Evolutionary conservation across 345 rosid species (phyloP), one percentile per base, ranked within the genome.

Genomic region (Salix viminalis): DNA sequence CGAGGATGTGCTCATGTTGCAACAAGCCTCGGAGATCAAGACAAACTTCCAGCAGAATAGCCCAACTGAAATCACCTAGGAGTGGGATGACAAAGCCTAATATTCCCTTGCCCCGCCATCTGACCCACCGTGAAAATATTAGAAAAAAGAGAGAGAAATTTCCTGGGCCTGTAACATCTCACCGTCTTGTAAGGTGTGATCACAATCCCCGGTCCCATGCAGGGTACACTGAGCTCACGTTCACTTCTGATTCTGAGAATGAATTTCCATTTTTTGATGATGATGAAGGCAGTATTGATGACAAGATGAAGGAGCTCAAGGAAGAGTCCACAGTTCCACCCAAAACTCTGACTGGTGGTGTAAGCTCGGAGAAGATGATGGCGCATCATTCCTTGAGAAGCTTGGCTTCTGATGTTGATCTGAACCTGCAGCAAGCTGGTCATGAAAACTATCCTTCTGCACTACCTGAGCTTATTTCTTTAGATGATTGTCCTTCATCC

Each of bases 141-240:
- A 88, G 81, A 82, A 90, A 80, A 75, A 86, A 78, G 77, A 81
- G 78, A 68, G 79, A 77, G 26, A 85, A 71, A 79, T 77, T 73
- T 58, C 69, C 84, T 48, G 46, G 79, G 54, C 70, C 80, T 56
- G 74, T 75, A 15, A 69, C 79, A 36, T 41, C 81, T 68, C 50
- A 7, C 36, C 76, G 64, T 52, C 19, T 79, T 39, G 85, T 84
- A 60, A 79, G 74, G 48, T 78, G 77, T 72, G 78, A 75, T 48
- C 80, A 72, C 39, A 72, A 76, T 71, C 60, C 79, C 44, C 66
- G 26, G 34, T 79, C 79, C 42, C 76, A 71, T 65, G 52, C 66
- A 16, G 79, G 76, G n/a, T 80, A 71, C 66, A 70, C 44, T 32
- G 79, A 71, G 62, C 73, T 76, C 18, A 71, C 71, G 62, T 21